These are phyloP conservation scores for Phialocephala subalpina DNA, from an alignment of 2,329 filamentous ascomycete species.

Conservation along the genomic window DNA sequence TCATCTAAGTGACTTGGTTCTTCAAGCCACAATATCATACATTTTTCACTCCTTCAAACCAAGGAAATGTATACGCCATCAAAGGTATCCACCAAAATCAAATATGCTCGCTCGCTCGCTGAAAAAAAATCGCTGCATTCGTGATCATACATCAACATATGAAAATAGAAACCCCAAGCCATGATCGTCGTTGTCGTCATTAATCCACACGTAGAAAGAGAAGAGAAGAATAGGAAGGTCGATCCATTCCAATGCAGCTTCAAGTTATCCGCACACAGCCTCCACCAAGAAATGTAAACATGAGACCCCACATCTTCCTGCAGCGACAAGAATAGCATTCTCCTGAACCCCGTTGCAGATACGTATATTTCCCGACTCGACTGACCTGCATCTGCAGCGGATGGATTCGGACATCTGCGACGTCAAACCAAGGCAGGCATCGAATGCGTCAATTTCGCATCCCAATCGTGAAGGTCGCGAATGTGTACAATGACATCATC, in stretches of 20 bases:
- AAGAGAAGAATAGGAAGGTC: constrained; percentile 2
- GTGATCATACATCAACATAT: neutral
- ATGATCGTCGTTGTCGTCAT: neutral
- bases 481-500: neutral
- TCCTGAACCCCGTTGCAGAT: neutral
- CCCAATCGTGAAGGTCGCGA: neutral
- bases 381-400: neutral
- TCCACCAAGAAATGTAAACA: neutral
- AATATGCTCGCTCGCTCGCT: constrained; percentile 11
- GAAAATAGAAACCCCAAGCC: neutral
- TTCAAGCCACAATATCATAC: neutral
- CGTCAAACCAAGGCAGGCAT: neutral
- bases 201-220: no score
- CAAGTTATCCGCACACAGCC: neutral
- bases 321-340: constrained; percentile 4
- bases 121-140: constrained; percentile 5
- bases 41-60: neutral
- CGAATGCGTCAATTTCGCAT: neutral
- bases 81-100: neutral
- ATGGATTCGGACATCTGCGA: neutral
- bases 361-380: neutral
- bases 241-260: neutral
- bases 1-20: constrained; percentile 5
- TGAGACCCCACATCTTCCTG: neutral
- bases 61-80: neutral